These are phyloP conservation scores for Vitis hybrid DNA, from an alignment of 177 flowering plant species.

Conservation along the genomic window DNA sequence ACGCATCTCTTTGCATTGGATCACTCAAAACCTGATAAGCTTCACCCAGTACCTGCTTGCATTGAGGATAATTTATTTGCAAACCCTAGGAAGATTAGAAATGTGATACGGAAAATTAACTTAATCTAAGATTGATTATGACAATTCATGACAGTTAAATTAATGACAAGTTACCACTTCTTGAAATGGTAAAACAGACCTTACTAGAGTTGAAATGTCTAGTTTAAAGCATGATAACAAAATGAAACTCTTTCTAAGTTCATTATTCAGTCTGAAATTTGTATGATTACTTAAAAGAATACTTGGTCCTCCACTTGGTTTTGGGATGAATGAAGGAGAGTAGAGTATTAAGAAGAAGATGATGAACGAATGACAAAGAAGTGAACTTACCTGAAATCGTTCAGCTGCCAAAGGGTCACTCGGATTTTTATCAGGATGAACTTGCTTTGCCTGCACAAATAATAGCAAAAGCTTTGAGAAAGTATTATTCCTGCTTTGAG, in stretches of 20 bases:
- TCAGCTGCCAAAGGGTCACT: constrained; percentile 87
- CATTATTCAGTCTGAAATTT: not conserved
- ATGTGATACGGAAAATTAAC: no score
- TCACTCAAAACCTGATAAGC: constrained; percentile 95
- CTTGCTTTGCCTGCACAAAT: constrained; percentile 74
- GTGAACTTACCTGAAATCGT: constrained; percentile 72
- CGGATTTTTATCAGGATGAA: constrained; percentile 93
- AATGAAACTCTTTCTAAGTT: not conserved
- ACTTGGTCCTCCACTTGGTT: not conserved
- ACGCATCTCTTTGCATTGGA: constrained; percentile 77
- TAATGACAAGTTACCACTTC: not conserved
- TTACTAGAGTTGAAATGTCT: not conserved
- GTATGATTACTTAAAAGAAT: not conserved
- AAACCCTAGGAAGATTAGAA: not conserved
- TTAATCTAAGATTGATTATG: no score
- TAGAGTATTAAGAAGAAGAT: not conserved
- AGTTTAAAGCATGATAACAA: no score
- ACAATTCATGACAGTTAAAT: no score
- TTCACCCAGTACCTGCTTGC: constrained; percentile 75
- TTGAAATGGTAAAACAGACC: not conserved
- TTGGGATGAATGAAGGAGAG: not conserved
- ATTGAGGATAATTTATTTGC: not conserved
- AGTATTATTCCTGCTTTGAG: not conserved
- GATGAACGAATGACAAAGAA: not conserved
- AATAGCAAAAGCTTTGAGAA: not conserved